phyloP scores from a whole-genome alignment of 2,329 filamentous ascomycete genomes.

The Aspergillus japonicus region DNA sequence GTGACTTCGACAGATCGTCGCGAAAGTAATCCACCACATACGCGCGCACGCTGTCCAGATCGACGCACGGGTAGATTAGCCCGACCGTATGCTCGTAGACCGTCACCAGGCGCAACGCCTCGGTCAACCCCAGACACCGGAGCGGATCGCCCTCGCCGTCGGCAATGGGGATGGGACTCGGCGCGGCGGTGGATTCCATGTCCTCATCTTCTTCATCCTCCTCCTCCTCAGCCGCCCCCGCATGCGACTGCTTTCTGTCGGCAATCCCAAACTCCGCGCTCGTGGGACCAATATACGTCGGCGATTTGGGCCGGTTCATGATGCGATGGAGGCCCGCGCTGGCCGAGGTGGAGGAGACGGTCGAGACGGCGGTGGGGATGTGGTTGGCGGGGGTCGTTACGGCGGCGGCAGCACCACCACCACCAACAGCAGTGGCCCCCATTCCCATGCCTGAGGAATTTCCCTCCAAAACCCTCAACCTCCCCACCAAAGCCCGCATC shows the following conservation, averaged over 20 bases:
- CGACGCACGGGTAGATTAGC: constrained; percentile 82
- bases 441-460: constrained; percentile 23
- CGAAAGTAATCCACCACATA: constrained; percentile 30
- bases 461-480: constrained; percentile 27
- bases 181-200: constrained; percentile 18
- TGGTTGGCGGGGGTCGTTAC: constrained; percentile 12
- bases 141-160: constrained; percentile 62
- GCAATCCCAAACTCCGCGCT: constrained; percentile 38
- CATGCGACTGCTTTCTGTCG: constrained; percentile 3
- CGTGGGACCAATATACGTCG: constrained; percentile 36
- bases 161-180: constrained; percentile 24
- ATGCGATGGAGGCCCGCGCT: constrained; percentile 28
- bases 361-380: constrained; percentile 10
- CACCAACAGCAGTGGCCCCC: constrained; percentile 28
- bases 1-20: neutral
- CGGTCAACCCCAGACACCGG: constrained; percentile 69
- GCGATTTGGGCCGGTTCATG: constrained; percentile 33
- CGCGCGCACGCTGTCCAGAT: constrained; percentile 66
- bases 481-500: neutral
- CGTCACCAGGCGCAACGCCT: constrained; percentile 72
- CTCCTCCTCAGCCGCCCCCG: neutral
- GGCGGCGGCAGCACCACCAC: constrained; percentile 8
- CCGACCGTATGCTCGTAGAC: constrained; percentile 85
- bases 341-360: constrained; percentile 13
- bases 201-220: constrained; percentile 23